Conservation (phyloP, 2,329 filamentous ascomycete species). For the Microdochium nivale region DNA sequence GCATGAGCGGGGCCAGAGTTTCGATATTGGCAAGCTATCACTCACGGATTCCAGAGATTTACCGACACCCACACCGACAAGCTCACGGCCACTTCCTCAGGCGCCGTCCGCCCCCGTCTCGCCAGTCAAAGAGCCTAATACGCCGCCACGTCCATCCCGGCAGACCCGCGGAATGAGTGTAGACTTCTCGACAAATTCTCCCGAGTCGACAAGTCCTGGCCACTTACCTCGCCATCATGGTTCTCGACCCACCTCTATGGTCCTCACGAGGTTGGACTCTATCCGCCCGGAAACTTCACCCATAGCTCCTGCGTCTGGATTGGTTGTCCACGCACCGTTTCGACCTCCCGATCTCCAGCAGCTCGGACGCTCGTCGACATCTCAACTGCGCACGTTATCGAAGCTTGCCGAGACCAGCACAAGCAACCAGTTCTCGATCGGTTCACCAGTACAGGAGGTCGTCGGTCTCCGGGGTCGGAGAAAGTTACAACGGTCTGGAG, state of each 20-base stretch:
- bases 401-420: constrained; percentile 68
- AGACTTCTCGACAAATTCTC: background rate
- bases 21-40: constrained; percentile 51
- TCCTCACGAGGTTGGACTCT: constrained; percentile 49
- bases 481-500: constrained; percentile 65
- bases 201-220: constrained; percentile 7
- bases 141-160: background rate
- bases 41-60: constrained; percentile 33
- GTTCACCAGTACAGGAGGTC: constrained; percentile 73
- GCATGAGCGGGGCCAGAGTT: constrained; percentile 53
- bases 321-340: constrained; percentile 37
- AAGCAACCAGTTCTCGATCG: constrained; percentile 73
- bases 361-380: constrained; percentile 81
- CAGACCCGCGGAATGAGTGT: background rate
- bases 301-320: constrained; percentile 20
- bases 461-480: constrained; percentile 78
- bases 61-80: constrained; percentile 31
- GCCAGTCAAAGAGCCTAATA: background rate
- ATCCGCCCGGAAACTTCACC: constrained; percentile 24
- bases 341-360: constrained; percentile 67
- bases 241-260: constrained; percentile 50
- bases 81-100: constrained; percentile 22
- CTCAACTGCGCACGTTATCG: constrained; percentile 80
- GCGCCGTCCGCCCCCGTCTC: background rate
- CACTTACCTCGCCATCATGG: constrained; percentile 11